phyloP scores from a whole-genome alignment of 176 grass and related monocot species.

The Thinopyrum elongatum region DNA sequence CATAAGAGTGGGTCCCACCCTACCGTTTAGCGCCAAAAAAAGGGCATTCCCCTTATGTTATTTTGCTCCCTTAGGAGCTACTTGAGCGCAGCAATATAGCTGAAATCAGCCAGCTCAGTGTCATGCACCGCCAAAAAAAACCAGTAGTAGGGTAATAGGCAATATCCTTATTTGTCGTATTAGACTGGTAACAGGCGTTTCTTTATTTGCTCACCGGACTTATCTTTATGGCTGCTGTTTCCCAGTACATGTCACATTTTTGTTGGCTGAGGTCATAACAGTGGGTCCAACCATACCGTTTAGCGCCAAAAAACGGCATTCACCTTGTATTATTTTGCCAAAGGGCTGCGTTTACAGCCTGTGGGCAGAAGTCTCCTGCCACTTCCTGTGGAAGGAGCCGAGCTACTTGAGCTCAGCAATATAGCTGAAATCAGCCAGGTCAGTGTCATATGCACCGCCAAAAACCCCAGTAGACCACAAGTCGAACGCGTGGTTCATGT shows the following conservation, averaged over 20 bases:
- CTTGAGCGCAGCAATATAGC: not conserved
- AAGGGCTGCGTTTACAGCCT: not conserved
- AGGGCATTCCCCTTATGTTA: not conserved
- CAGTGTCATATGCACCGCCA: not conserved
- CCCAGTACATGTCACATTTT: not conserved
- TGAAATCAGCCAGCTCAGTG: slow-evolving; percentile 1
- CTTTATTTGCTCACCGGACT: not conserved
- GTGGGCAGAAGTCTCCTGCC: not conserved
- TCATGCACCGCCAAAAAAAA: not conserved
- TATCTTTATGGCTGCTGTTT: not conserved
- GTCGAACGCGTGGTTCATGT: not conserved
- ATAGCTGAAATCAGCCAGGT: slow-evolving; percentile 5
- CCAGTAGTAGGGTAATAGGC: no score
- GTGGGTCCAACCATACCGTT: not conserved
- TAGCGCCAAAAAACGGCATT: not conserved
- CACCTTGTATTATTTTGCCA: not conserved
- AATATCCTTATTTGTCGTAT: no score
- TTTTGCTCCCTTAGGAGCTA: not conserved
- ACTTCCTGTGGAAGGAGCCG: not conserved
- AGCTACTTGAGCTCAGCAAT: not conserved
- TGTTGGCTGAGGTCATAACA: not conserved
- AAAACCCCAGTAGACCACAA: not conserved
- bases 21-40: not conserved
- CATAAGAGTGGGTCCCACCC: not conserved
- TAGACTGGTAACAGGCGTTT: not conserved